A percentile compares a stretch with the other conserved stretches of the same genome.
These are phyloP conservation scores for Andrographis paniculata DNA, from an alignment of 305 asterid genomes.

Conservation along the genomic window DNA sequence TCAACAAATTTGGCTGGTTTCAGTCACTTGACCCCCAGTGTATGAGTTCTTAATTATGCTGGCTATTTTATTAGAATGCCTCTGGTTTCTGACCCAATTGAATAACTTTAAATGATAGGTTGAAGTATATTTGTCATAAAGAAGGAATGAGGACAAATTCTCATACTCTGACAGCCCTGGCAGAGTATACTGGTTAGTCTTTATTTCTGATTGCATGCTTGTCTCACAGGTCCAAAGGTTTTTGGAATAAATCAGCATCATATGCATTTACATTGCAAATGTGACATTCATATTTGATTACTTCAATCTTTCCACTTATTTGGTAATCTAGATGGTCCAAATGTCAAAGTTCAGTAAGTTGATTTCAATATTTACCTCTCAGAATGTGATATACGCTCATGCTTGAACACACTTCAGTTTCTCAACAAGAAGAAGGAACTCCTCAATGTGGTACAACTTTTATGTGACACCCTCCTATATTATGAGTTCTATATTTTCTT, in stretches of 20 bases:
- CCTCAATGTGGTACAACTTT: conserved; percentile 64
- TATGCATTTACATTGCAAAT: too few species aligned
- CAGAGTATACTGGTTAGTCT: conserved; percentile 68
- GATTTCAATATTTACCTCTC: conserved; percentile 19
- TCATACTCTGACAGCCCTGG: conserved; percentile 70
- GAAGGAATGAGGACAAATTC: conserved; percentile 80
- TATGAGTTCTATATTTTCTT: conserved; percentile 8
- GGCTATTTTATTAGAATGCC: conserved; percentile 15
- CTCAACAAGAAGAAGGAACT: conserved; percentile 79
- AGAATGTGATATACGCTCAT: conserved; percentile 94
- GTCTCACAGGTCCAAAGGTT: conserved; percentile 4
- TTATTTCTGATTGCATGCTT: conserved; percentile 13
- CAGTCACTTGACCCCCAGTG: too few species aligned
- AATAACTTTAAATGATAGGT: conserved; percentile 43
- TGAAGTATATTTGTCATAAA: conserved; percentile 79
- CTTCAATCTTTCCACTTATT: conserved; percentile 2
- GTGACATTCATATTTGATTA: too few species aligned
- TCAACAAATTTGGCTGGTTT: too few species aligned
- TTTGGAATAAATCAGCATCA: too few species aligned
- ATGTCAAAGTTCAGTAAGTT: too few species aligned
- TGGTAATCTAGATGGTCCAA: too few species aligned
- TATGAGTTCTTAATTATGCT: conserved; percentile 10
- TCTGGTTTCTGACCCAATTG: conserved; percentile 17
- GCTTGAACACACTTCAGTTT: conserved; percentile 97
- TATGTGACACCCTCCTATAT: neutral